Conservation (phyloP, 1,139 yeast species). For the Zygosaccharomyces sapae region DNA sequence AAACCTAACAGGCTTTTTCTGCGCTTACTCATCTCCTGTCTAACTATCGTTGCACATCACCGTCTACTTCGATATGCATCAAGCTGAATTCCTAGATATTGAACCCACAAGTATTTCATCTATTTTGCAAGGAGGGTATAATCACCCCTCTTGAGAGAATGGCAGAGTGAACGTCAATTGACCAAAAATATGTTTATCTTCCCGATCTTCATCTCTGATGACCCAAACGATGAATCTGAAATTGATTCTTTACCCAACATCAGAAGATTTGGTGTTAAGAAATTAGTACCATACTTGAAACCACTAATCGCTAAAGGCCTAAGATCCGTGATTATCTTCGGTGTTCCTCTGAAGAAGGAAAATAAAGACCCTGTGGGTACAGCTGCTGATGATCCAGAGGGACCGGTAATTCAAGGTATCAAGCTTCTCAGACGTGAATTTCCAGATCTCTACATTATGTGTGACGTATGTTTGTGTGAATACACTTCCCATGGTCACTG, state of each 20-base stretch:
- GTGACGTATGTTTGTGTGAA: conserved; percentile 96
- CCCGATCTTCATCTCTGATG: conserved; percentile 83
- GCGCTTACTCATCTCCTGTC: too few species aligned
- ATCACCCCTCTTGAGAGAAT: conserved; percentile 84
- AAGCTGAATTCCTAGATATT: conserved; percentile 61
- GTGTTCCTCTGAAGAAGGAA: conserved; percentile 76
- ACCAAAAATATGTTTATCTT: conserved; percentile 86
- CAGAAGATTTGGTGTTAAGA: conserved; percentile 80
- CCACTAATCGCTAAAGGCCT: conserved; percentile 76
- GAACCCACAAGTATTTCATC: conserved; percentile 66
- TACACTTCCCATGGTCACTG: conserved; percentile 97
- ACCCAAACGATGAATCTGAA: conserved; percentile 69
- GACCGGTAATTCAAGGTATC: conserved; percentile 85
- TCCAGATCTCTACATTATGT: conserved; percentile 81
- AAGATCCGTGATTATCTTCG: conserved; percentile 81
- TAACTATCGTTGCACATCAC: too few species aligned
- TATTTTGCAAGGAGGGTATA: conserved; percentile 87
- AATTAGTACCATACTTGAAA: conserved; percentile 66
- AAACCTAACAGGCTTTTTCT: not conserved
- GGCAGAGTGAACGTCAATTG: conserved; percentile 86
- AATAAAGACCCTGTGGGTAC: conserved; percentile 79
- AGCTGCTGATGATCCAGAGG: conserved; percentile 93
- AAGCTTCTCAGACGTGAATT: conserved; percentile 58
- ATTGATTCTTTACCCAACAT: conserved; percentile 84
- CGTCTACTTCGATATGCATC: conserved; percentile 47